phyloP scores from a whole-genome alignment of 2,329 filamentous ascomycete genomes.

The Spiromastix sp. region DNA sequence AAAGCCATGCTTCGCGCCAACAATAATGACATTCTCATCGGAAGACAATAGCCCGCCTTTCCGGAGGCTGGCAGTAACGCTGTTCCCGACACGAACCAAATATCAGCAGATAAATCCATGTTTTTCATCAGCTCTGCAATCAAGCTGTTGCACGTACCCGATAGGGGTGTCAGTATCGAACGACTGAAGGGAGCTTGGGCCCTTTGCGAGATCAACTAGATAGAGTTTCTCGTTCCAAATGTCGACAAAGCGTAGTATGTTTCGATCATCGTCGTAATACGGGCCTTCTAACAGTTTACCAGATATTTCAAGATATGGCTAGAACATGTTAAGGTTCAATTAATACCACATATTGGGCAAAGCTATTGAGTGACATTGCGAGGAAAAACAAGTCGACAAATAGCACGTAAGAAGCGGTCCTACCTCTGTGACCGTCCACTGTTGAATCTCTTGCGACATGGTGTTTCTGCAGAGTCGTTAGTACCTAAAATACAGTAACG shows the following conservation, averaged over 20 bases:
- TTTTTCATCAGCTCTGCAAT: neutral
- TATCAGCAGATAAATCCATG: neutral
- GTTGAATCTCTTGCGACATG: neutral
- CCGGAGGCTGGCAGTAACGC: neutral
- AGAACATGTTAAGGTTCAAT: neutral
- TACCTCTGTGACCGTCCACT: conserved; percentile 1
- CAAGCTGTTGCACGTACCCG: conserved; percentile 30
- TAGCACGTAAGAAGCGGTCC: no score
- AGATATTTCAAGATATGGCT: conserved; percentile 30
- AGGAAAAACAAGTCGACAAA: no score
- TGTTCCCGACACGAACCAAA: neutral
- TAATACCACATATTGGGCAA: no score
- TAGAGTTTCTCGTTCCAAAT: conserved; percentile 70
- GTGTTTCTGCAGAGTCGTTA: no score
- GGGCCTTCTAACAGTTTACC: conserved; percentile 33
- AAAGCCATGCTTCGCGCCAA: conserved; percentile 72
- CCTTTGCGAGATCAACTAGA: conserved; percentile 54
- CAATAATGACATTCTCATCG: conserved; percentile 38
- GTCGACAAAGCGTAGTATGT: conserved; percentile 45
- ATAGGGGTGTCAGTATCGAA: conserved; percentile 50
- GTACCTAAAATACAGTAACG: no score
- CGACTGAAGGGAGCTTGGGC: conserved; percentile 46
- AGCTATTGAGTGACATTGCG: no score
- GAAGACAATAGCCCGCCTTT: neutral
- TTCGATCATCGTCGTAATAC: conserved; percentile 26